Base-by-base conservation (phyloP, 495 filamentous ascomycete genomes). In the Neurospora cerealis region DNA sequence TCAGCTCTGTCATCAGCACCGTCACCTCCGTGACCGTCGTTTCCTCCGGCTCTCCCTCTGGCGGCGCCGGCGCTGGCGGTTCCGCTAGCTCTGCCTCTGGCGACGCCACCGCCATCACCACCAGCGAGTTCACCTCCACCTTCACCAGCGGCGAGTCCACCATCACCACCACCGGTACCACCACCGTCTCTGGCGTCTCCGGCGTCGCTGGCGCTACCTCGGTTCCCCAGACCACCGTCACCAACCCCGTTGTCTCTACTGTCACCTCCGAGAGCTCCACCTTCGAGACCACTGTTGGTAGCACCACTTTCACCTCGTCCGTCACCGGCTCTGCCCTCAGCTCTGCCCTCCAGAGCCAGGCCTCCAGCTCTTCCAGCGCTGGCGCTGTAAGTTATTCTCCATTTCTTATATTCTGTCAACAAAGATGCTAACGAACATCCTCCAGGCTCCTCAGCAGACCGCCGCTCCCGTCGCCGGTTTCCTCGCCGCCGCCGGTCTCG, bases 401-500 rank as follows among this genome's bases (percentile, higher is more conserved):
- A 0, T 7, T 38, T 1, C 21, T 4, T 3, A 60, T 2, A 15
- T 13, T 11, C 11, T 11, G 3, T 24, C 46, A 60, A 42, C 34
- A 17, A 41, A 17, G 34, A 38, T 17, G 13, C n/a, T 41, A 39
- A 54, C 32, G 15, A 60, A 7, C 11, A 60, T 1, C 5, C 48
- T 60, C 11, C 21, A 80, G 79, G 79, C 72, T 71, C 72, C 78
- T 42, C 79, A 79, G 60, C 70, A 72, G 42, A 82, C 81, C 2
- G 79, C 77, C 37, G 80, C 78, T 42, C 81, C 81, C 9, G 72
- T 74, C n/a, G 70, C 77, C 44, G 80, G 81, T n/a, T 54, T 81
- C 73, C 37, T 83, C 44, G 80, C 79, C 60, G 81, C 80, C 32
- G 81, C 81, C n/a, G 81, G 81, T 70, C 69, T 83, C 28, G 81